Evolutionary conservation across 192 early-diverging fungal genomes (phyloP), one percentile per base, ranked within the genome.

Genomic region (Umbelopsis isabellina): DNA sequence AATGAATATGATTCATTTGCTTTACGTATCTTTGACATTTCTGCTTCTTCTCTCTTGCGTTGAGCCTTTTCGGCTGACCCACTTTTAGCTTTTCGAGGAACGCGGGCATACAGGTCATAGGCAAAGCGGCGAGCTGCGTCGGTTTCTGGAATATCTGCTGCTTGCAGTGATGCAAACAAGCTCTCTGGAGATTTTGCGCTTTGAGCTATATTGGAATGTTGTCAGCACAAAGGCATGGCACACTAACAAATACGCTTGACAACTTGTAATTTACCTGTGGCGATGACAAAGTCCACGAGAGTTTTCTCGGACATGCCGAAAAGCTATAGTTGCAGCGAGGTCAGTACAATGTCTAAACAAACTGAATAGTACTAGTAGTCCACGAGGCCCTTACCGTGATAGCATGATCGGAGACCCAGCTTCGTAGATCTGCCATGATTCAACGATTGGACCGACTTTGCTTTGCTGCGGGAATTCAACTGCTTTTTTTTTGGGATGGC

Each of bases 251-350:
- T 49, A 23, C 58, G 33, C 3, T 44, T 68, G 16, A 49, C 6
- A 61, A 49, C 16, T 3, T 46, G 35, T 50, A 15, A 41, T 30
- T 41, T 80, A 83, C 84, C 84, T 72, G 82, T 72, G 12, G 90
- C 87, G 52, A 91, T 82, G 66, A 93, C 72, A 75, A 85, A 93
- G 77, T 93, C 91, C 22, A 90, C 85, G 20, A 88, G 78, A 15
- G 83, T 88, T 21, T 65, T 69, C 70, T 92, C 92, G n/a, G 86
- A 84, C 73, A 90, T 86, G 49, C 88, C 89, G 12, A 90, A 77
- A 5, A 91, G 75, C 80, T 82, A 65, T 5, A 21, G 37, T 1
- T 10, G 37, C 37, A 41, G 10, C 10, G 6, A 0, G 37, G 37
- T 41, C 37, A 41, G 64, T 46, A 30, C 12, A 53, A 2, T 37